phyloP scores from a whole-genome alignment of 2,329 filamentous ascomycete species.

The Apiospora rasikravindrae region DNA sequence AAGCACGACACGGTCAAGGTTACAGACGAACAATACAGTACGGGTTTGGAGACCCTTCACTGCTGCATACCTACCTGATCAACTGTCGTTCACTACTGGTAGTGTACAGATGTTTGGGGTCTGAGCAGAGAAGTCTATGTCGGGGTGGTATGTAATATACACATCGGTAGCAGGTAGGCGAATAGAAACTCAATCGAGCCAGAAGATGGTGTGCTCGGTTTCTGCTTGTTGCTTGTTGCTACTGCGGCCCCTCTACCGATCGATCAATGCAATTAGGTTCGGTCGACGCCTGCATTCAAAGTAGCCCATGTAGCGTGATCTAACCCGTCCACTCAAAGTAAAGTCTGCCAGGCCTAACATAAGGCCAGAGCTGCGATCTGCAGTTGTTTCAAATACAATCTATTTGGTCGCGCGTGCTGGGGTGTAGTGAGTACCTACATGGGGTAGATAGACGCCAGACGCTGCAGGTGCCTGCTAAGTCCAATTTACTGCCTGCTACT shows the following conservation, averaged over 20 bases:
- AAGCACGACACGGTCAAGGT: slow-evolving; percentile 15
- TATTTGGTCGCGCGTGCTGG: background rate
- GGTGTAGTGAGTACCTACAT: background rate
- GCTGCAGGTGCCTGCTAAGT: background rate
- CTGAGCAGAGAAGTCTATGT: background rate
- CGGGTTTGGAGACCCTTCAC: background rate
- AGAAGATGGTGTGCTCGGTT: slow-evolving; percentile 10
- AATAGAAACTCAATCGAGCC: background rate
- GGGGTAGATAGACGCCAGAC: slow-evolving; percentile 2
- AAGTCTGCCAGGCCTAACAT: background rate
- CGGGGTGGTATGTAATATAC: background rate
- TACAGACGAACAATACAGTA: slow-evolving; percentile 2
- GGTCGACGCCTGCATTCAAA: background rate
- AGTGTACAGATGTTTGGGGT: background rate
- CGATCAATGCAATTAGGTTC: slow-evolving; percentile 11
- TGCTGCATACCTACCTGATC: background rate
- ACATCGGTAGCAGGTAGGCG: background rate
- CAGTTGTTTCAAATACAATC: slow-evolving; percentile 11
- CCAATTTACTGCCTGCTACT: background rate
- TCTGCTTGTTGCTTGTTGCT: background rate
- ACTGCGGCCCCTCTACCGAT: background rate
- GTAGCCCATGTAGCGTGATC: background rate
- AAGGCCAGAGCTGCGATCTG: slow-evolving; percentile 1
- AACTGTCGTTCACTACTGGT: background rate
- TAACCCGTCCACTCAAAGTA: background rate